A percentile compares a stretch with the other conserved stretches of the same genome.
Conservation (phyloP, 371 early-diverging fungal genomes). For the Basidiobolus meristosporus region DNA sequence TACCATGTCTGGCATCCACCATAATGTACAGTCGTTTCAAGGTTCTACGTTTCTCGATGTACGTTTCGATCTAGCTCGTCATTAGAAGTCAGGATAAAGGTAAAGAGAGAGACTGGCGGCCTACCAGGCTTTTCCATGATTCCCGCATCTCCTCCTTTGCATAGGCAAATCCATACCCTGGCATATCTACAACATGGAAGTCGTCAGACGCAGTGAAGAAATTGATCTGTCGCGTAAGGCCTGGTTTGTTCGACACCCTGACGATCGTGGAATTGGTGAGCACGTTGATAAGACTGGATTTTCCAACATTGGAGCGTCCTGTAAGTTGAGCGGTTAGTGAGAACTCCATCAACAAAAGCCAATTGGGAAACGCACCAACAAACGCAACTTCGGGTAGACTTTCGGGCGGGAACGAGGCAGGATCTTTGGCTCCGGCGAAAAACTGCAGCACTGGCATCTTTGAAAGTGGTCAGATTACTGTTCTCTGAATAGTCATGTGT, state of each 20-base stretch:
- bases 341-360: constrained; percentile 1
- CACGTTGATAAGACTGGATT: constrained; percentile 51
- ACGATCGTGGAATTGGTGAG: constrained; percentile 36
- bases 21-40: constrained; percentile 47
- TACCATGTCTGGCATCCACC: constrained; percentile 64
- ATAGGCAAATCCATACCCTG: constrained; percentile 75
- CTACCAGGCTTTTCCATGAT: constrained; percentile 43
- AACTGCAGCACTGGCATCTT: constrained; percentile 35
- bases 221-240: constrained; percentile 62
- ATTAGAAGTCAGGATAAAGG: not conserved
- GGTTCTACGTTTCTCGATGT: constrained; percentile 29
- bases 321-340: constrained; percentile 1
- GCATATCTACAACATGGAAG: constrained; percentile 67
- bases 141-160: constrained; percentile 36
- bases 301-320: constrained; percentile 65
- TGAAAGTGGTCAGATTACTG: too few relatives aligned
- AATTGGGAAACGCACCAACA: constrained; percentile 18
- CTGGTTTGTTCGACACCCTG: constrained; percentile 51
- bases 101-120: not conserved
- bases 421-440: constrained; percentile 44
- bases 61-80: constrained; percentile 38
- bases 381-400: constrained; percentile 40
- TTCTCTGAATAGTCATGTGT: too few relatives aligned
- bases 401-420: constrained; percentile 34
- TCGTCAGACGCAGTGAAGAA: constrained; percentile 42